These are phyloP conservation scores for Epichloe glyceriae DNA, from an alignment of 2,329 filamentous ascomycete species.

Conservation along the genomic window DNA sequence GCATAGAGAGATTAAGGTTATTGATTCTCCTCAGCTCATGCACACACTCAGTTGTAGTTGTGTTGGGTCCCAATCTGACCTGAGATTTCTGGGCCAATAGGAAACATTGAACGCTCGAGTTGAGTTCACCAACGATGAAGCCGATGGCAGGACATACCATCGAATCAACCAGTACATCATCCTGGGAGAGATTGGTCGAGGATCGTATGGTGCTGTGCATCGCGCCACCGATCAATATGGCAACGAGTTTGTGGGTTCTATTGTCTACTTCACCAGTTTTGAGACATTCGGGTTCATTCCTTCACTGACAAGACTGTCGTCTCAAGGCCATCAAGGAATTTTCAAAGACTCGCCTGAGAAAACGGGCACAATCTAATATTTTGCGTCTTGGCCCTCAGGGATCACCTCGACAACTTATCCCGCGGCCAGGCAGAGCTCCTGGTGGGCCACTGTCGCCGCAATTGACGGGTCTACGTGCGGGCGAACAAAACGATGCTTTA, in stretches of 20 bases:
- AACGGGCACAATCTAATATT: conserved; percentile 81
- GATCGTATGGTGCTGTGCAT: conserved; percentile 90
- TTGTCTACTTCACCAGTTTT: not conserved
- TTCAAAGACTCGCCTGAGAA: conserved; percentile 80
- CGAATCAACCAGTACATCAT: conserved; percentile 93
- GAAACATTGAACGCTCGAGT: conserved; percentile 87
- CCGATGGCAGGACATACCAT: conserved; percentile 69
- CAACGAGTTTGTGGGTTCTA: conserved; percentile 67
- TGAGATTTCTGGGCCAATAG: conserved; percentile 26
- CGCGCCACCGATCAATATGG: conserved; percentile 82
- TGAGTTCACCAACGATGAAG: conserved; percentile 72
- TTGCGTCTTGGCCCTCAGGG: conserved; percentile 40
- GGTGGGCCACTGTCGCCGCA: conserved; percentile 14
- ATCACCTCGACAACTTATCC: conserved; percentile 17
- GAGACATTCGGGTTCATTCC: not conserved
- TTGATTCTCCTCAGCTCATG: not conserved
- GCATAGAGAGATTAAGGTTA: conserved; percentile 45
- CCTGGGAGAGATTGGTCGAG: conserved; percentile 88
- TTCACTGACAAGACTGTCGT: conserved; percentile 9
- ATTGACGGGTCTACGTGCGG: conserved; percentile 21
- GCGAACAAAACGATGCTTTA: conserved; percentile 57
- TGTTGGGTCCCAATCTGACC: not conserved
- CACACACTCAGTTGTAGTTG: not conserved
- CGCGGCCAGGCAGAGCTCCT: conserved; percentile 5
- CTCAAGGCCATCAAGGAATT: conserved; percentile 89